Percentiles rank a stretch among this genome's conserved stretches.
These are phyloP conservation scores for Poteriospumella lacustris DNA, from an alignment of 108 stramenopile genomes.

Conservation along the genomic window DNA sequence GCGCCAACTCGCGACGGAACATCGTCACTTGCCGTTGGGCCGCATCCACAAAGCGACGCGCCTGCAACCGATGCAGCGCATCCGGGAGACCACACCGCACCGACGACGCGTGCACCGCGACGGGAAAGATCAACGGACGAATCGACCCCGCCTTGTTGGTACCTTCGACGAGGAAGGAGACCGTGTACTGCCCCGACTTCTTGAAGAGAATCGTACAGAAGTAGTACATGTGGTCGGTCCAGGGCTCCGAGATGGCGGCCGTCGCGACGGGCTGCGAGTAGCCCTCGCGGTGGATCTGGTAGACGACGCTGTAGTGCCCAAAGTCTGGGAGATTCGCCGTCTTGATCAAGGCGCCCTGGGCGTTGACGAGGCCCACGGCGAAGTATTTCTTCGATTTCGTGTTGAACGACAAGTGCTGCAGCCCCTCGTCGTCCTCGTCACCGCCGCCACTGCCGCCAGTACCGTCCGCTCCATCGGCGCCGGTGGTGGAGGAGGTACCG, in stretches of 20 bases:
- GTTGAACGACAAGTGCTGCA: background rate
- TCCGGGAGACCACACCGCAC: conserved; percentile 11
- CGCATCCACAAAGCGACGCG: background rate
- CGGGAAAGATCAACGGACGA: conserved; percentile 1
- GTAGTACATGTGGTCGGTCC: conserved; percentile 15
- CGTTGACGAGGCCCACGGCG: background rate
- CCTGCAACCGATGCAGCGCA: background rate
- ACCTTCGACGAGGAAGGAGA: conserved; percentile 20
- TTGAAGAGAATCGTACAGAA: conserved; percentile 16
- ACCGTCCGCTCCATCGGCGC: too few species aligned
- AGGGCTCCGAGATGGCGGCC: background rate
- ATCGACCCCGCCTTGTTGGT: background rate
- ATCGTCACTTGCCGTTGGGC: background rate
- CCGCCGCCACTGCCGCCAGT: background rate
- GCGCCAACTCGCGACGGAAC: background rate
- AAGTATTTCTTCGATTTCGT: background rate
- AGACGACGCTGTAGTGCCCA: background rate
- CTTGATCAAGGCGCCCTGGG: background rate
- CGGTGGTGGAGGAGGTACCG: too few species aligned
- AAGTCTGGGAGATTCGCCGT: background rate
- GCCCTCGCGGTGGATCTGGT: conserved; percentile 26
- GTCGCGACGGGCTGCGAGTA: background rate
- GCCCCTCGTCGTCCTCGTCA: conserved; percentile 5
- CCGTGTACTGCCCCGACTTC: conserved; percentile 4
- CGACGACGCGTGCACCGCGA: background rate